Conservation (phyloP, 176 grass and related monocot species). For the Carex myosuroides region DNA sequence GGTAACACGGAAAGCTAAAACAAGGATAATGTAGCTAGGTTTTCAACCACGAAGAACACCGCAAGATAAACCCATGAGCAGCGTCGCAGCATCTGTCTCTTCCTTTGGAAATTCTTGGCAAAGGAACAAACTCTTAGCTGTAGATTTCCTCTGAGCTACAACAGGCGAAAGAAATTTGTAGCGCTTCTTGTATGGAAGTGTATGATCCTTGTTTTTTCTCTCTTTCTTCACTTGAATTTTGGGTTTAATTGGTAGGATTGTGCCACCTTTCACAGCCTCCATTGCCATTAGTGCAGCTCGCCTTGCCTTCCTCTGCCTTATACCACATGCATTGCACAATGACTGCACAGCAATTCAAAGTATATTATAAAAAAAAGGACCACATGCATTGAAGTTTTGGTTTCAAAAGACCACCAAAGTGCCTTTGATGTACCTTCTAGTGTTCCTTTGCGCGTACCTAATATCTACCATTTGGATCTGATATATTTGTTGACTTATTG, state of each 20-base stretch:
- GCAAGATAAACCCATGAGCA: conserved; percentile 36
- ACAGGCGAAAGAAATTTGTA: conserved; percentile 18
- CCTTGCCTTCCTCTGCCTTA: conserved; percentile 35
- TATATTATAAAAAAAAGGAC: neutral
- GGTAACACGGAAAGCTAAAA: neutral
- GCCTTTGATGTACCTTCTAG: neutral
- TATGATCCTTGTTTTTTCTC: neutral
- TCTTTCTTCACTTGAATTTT: neutral
- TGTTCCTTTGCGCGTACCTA: neutral
- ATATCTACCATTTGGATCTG: neutral
- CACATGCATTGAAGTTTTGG: no score
- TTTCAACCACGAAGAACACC: conserved; percentile 11
- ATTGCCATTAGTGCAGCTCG: conserved; percentile 17
- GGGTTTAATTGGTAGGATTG: conserved; percentile 2
- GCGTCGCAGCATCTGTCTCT: conserved; percentile 19
- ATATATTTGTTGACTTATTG: neutral
- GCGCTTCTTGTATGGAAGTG: conserved; percentile 25
- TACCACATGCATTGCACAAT: conserved; percentile 40
- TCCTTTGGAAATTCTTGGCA: conserved; percentile 24
- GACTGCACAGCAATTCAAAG: conserved; percentile 10
- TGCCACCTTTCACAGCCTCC: neutral
- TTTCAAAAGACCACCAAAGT: no score
- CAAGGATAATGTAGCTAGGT: neutral
- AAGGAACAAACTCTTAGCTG: conserved; percentile 8
- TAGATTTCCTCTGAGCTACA: neutral